phyloP scores from a whole-genome alignment of 371 early-diverging fungal species.

The Mucor lusitanicus region DNA sequence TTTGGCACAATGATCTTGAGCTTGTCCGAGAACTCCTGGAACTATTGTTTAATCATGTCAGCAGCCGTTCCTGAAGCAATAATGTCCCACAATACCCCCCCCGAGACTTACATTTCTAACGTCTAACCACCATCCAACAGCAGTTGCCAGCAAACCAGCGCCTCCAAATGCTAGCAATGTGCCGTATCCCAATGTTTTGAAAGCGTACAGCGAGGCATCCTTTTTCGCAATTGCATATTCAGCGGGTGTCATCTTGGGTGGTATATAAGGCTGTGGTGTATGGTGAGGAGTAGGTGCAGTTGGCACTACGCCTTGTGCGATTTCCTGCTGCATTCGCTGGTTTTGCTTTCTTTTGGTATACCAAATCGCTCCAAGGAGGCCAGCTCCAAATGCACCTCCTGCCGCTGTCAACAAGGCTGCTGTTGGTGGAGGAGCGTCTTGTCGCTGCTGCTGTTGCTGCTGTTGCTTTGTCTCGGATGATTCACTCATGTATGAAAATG shows the following conservation, averaged over 20 bases:
- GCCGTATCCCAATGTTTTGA: conserved; percentile 48
- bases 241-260: conserved; percentile 46
- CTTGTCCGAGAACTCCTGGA: conserved; percentile 49
- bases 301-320: conserved; percentile 21
- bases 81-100: background rate
- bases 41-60: conserved; percentile 19
- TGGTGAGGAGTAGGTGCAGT: conserved; percentile 7
- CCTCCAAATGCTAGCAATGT: conserved; percentile 44
- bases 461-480: background rate
- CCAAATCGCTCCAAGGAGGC: conserved; percentile 49
- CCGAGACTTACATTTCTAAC: conserved; percentile 47
- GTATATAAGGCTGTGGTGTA: conserved; percentile 16
- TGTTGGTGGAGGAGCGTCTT: conserved; percentile 10
- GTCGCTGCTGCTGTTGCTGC: background rate
- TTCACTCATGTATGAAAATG: background rate
- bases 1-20: conserved; percentile 44
- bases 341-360: conserved; percentile 48
- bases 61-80: background rate
- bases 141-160: conserved; percentile 34
- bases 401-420: conserved; percentile 32
- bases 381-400: conserved; percentile 47
- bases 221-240: conserved; percentile 42
- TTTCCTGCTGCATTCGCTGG: conserved; percentile 24
- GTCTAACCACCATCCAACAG: conserved; percentile 43
- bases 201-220: conserved; percentile 42